Evolutionary conservation across 2,329 filamentous ascomycete species (phyloP).

Genomic region (Amauroascus verrucosus): DNA sequence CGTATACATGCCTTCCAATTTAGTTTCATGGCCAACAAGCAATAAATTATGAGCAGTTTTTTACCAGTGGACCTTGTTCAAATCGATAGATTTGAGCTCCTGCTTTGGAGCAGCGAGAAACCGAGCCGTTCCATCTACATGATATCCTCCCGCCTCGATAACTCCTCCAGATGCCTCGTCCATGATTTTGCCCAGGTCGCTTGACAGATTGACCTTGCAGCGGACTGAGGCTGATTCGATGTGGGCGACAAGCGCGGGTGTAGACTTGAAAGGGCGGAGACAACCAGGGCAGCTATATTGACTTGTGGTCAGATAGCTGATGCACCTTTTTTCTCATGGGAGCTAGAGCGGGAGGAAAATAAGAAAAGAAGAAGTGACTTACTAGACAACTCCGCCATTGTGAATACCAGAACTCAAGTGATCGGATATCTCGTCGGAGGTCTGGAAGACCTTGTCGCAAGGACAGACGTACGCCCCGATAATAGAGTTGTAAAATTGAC

Average conservation of each 20-base stretch:
- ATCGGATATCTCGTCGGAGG: slow-evolving; percentile 22
- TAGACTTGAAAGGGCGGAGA: slow-evolving; percentile 30
- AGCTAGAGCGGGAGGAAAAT: not conserved
- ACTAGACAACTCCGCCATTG: slow-evolving; percentile 18
- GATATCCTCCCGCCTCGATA: slow-evolving; percentile 25
- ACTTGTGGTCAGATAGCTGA: not conserved
- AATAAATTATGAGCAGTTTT: not conserved
- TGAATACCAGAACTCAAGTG: slow-evolving; percentile 27
- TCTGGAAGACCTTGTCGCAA: slow-evolving; percentile 25
- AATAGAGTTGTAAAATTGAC: slow-evolving; percentile 25
- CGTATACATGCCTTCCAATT: too few relatives aligned
- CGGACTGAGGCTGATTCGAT: slow-evolving; percentile 29
- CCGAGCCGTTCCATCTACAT: slow-evolving; percentile 28
- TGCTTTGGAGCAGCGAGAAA: slow-evolving; percentile 20
- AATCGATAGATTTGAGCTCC: not conserved
- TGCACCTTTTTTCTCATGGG: too few relatives aligned
- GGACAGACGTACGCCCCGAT: slow-evolving; percentile 27
- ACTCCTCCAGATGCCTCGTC: slow-evolving; percentile 32
- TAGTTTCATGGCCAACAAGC: too few relatives aligned
- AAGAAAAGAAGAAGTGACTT: slow-evolving; percentile 7
- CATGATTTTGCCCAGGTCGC: slow-evolving; percentile 27
- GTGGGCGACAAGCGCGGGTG: slow-evolving; percentile 33
- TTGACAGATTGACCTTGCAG: slow-evolving; percentile 27
- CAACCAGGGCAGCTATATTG: slow-evolving; percentile 32
- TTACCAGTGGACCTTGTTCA: slow-evolving; percentile 1